phyloP scores from a whole-genome alignment of 805 yeast species.

The Metschnikowia peoriensis region DNA sequence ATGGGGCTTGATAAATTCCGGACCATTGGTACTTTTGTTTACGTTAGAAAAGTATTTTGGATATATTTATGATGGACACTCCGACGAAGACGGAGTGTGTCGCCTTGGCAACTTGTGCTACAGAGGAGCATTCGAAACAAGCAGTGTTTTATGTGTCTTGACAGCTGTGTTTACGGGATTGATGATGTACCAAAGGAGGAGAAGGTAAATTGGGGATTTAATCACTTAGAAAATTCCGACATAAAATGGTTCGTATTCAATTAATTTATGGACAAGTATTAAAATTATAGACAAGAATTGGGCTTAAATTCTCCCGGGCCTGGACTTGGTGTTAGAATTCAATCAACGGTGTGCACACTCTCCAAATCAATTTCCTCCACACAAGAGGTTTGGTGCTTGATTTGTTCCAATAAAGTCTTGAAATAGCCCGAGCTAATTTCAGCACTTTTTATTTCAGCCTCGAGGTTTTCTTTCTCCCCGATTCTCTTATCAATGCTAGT shows the following conservation, averaged over 20 bases:
- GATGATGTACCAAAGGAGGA: constrained; percentile 28
- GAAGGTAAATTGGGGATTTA: not conserved
- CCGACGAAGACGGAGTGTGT: constrained; percentile 40
- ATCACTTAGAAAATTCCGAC: not conserved
- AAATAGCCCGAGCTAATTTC: constrained; percentile 57
- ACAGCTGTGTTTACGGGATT: constrained; percentile 22
- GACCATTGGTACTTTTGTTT: constrained; percentile 58
- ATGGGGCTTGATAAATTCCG: constrained; percentile 75
- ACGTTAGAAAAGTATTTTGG: constrained; percentile 58
- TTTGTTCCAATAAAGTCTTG: constrained; percentile 44
- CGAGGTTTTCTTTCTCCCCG: constrained; percentile 54
- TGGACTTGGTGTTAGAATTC: not conserved
- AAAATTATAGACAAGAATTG: not conserved
- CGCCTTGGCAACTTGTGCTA: constrained; percentile 38
- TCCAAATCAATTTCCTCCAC: constrained; percentile 47
- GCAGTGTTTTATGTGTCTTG: constrained; percentile 29
- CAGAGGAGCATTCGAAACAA: constrained; percentile 33
- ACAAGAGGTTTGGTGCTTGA: constrained; percentile 39
- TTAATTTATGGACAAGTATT: constrained; percentile 4
- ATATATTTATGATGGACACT: constrained; percentile 46
- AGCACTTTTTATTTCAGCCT: constrained; percentile 51
- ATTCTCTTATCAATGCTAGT: constrained; percentile 60
- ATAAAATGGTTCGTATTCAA: not conserved
- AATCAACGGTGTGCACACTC: constrained; percentile 40
- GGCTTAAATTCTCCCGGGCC: not conserved